Percentiles rank a stretch among this genome's conserved stretches.
Evolutionary conservation across 2,329 filamentous ascomycete genomes (phyloP).

Genomic region (Aspergillus ruber): DNA sequence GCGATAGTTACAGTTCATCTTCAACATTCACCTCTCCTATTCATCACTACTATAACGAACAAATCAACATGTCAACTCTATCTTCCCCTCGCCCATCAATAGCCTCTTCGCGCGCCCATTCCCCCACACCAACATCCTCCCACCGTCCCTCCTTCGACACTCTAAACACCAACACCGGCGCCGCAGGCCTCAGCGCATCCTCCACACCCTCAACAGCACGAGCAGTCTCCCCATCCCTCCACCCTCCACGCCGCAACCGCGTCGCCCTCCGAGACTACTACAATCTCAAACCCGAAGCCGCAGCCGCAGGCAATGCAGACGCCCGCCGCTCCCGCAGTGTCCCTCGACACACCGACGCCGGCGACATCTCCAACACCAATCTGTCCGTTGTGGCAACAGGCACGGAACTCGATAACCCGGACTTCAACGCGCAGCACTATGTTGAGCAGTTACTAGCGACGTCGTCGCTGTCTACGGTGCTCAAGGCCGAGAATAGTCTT

Average conservation of each 20-base stretch:
- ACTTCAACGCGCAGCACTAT: constrained; percentile 64
- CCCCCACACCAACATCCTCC: constrained; percentile 64
- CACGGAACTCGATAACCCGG: constrained; percentile 63
- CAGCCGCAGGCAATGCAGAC: constrained; percentile 18
- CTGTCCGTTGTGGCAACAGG: constrained; percentile 22
- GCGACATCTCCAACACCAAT: constrained; percentile 32
- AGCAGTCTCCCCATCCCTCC: constrained; percentile 29
- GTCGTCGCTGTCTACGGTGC: constrained; percentile 37
- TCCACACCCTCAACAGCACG: constrained; percentile 36
- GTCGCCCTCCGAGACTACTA: constrained; percentile 91
- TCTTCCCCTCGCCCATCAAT: constrained; percentile 55
- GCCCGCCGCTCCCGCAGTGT: constrained; percentile 30
- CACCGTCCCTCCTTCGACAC: constrained; percentile 66
- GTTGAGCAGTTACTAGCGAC: constrained; percentile 37
- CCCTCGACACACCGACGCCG: constrained; percentile 35
- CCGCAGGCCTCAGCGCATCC: constrained; percentile 37
- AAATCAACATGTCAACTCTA: constrained; percentile 49
- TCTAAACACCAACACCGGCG: constrained; percentile 50
- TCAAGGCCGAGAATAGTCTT: constrained; percentile 41
- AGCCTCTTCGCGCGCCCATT: constrained; percentile 49
- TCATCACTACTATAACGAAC: constrained; percentile 2
- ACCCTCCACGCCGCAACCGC: constrained; percentile 59
- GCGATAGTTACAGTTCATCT: background rate
- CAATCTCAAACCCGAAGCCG: constrained; percentile 59
- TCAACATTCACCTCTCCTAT: constrained; percentile 6